Evolutionary conservation across 2,329 filamentous ascomycete genomes (phyloP), one percentile per base, ranked within the genome.

Genomic region (Diaporthe vaccinii): DNA sequence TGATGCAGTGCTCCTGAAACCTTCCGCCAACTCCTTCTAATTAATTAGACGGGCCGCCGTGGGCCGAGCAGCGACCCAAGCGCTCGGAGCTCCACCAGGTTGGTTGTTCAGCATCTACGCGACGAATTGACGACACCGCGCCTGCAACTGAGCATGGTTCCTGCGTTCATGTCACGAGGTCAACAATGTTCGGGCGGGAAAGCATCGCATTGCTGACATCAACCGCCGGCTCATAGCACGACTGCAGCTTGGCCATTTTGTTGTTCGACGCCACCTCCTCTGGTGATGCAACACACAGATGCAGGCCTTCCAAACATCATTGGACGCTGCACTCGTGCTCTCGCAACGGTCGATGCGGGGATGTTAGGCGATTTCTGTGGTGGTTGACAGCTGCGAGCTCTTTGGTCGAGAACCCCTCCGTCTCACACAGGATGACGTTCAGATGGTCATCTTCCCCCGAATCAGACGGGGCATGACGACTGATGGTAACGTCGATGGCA

Each of bases 331-430:
- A 55, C 31, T 25, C 12, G 28, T 41, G 55, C 58, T 39, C 15
- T 41, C 14, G 31, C 58, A 62, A 55, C 58, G 70, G 49, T 61
- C 55, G 31, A 46, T 61, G 71, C 61, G 74, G 74, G 71, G 61
- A 39, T 7, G 44, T n/a, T n/a, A 75, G 51, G 25, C 41, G 62
- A 53, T 39, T 51, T 58, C 44, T 61, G 70, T 72, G 28, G 41
- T 73, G 22, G 55, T 59, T 62, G 73, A 71, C 65, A 71, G 67
- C 70, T 51, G 25, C 7, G 44, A 73, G 25, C 74, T 75, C 51
- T 73, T 59, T 75, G 74, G 74, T 57, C 41, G 51, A 55, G 20
- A 36, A 22, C 74, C 69, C 74, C 74, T 75, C 74, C 55, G 68
- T 31, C 53, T 46, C 51, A 41, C 34, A 20, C 22, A 34, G 4